phyloP scores from a whole-genome alignment of 306 rosid genomes.

The Dalbergia cultrata region DNA sequence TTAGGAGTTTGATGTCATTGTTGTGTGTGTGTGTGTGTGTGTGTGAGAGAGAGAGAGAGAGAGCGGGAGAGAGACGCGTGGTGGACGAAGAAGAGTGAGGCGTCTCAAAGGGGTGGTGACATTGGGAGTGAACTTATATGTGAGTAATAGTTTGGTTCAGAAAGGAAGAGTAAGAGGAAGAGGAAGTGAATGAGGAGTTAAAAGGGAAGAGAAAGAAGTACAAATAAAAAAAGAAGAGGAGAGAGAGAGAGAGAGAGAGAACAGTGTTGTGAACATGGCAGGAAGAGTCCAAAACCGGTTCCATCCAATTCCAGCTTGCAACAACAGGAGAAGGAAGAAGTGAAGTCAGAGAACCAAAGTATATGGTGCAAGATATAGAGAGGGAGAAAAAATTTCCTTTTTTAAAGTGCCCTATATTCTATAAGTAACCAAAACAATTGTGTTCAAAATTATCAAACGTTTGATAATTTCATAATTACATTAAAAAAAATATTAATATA shows the following conservation, averaged over 20 bases:
- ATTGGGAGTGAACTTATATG: conserved; percentile 52
- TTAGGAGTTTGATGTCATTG: conserved; percentile 66
- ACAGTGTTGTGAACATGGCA: neutral
- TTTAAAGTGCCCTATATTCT: too few relatives aligned
- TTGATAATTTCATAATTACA: too few relatives aligned
- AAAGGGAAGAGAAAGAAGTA: too few relatives aligned
- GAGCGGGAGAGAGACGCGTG: conserved; percentile 61
- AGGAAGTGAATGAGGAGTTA: neutral
- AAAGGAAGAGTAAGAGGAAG: neutral
- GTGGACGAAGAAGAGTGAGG: conserved; percentile 50
- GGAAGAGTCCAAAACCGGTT: conserved; percentile 57
- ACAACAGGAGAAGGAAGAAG: conserved; percentile 26
- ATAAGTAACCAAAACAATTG: too few relatives aligned
- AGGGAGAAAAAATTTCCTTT: too few relatives aligned
- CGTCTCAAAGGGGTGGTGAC: conserved; percentile 65
- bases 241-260: conserved; percentile 4
- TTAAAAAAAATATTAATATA: too few relatives aligned
- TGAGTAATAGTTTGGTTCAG: neutral
- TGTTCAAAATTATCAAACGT: too few relatives aligned
- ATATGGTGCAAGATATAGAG: neutral
- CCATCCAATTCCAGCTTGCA: conserved; percentile 78
- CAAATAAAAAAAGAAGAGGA: too few relatives aligned
- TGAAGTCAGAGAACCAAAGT: neutral
- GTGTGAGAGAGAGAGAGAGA: conserved; percentile 48
- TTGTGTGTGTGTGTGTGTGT: too few relatives aligned